Evolutionary conservation across 2,329 filamentous ascomycete species (phyloP).

Genomic region (Xylaria arbuscula): DNA sequence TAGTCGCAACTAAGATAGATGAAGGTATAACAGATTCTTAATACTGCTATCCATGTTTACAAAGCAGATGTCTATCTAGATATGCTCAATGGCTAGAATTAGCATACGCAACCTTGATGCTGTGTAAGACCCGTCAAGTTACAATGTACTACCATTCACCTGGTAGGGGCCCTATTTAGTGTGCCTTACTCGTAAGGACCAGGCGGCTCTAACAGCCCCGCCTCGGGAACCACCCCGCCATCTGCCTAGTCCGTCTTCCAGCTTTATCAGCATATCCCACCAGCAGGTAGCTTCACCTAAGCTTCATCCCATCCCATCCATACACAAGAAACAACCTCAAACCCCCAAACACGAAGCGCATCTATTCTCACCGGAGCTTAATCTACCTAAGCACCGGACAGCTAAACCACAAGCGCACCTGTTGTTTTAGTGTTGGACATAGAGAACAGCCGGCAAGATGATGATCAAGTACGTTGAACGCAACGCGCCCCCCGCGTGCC

Average conservation of each 20-base stretch:
- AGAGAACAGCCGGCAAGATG: constrained; percentile 42
- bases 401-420: background rate
- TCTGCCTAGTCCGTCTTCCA: background rate
- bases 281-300: background rate
- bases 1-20: background rate
- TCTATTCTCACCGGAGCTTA: background rate
- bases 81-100: too few species aligned
- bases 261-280: constrained; percentile 22
- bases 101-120: background rate
- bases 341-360: background rate
- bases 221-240: constrained; percentile 30
- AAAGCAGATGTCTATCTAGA: too few species aligned
- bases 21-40: background rate
- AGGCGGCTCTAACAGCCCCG: constrained; percentile 20
- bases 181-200: background rate
- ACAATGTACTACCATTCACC: background rate
- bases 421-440: constrained; percentile 5
- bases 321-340: background rate
- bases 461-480: constrained; percentile 46
- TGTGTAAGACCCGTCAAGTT: background rate
- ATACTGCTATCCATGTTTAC: too few species aligned
- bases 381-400: background rate
- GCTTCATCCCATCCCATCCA: constrained; percentile 6
- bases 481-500: background rate
- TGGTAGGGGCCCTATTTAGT: too few species aligned